Evolutionary conservation across 768 basidiomycete species (phyloP).

Genomic region (Suillus fuscotomentosus): DNA sequence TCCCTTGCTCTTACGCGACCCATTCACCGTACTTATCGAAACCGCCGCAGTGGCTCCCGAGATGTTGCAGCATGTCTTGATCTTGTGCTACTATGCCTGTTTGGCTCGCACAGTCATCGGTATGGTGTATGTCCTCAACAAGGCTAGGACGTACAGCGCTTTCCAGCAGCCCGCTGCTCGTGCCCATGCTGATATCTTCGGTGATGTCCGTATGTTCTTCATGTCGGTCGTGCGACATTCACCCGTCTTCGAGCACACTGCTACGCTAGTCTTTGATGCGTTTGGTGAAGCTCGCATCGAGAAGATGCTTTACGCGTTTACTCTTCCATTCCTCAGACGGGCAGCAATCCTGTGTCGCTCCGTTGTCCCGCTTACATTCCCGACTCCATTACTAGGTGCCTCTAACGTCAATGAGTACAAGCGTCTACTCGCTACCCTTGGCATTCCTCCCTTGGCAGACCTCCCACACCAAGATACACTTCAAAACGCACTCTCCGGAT

Average conservation of each 20-base stretch:
- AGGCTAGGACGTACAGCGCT: constrained; percentile 55
- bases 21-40: constrained; percentile 87
- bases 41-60: constrained; percentile 88
- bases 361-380: constrained; percentile 63
- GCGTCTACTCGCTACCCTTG: constrained; percentile 71
- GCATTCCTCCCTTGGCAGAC: constrained; percentile 76
- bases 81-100: constrained; percentile 87
- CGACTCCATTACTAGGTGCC: constrained; percentile 41
- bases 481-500: constrained; percentile 86
- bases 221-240: constrained; percentile 90
- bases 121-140: constrained; percentile 78
- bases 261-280: constrained; percentile 73
- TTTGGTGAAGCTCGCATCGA: constrained; percentile 85
- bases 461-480: constrained; percentile 82
- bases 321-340: constrained; percentile 87
- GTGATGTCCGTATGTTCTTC: constrained; percentile 85
- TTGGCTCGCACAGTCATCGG: constrained; percentile 85
- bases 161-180: constrained; percentile 41
- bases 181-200: constrained; percentile 71
- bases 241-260: constrained; percentile 82
- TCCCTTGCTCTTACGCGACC: constrained; percentile 86
- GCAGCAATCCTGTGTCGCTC: constrained; percentile 84
- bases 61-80: constrained; percentile 84
- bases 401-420: constrained; percentile 68
- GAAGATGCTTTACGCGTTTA: constrained; percentile 83